Evolutionary conservation across 176 grass and related monocot species (phyloP), one percentile per base, ranked within the genome.

Genomic region (Panicum miliaceum): DNA sequence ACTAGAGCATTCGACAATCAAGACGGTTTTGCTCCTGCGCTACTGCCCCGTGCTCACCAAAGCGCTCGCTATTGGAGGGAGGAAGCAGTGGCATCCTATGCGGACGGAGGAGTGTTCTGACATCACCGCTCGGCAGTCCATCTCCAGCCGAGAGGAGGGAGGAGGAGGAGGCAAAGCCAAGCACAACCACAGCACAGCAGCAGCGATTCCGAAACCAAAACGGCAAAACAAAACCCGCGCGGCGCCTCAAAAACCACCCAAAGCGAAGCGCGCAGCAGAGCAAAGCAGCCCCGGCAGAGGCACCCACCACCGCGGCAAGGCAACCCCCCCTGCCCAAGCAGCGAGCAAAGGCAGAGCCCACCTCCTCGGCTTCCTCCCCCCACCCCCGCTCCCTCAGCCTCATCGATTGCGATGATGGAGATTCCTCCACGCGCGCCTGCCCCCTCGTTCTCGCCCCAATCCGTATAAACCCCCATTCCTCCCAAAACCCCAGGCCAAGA

Each of bases 351-450:
- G 51, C 71, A 76, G 38, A 51, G 35, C 80, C 62, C 85, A 59
- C 71, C 34, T 14, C 69, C 15, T 37, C 71, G 15, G 9, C 62
- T 53, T n/a, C 61, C 23, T 43, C 26, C 7, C 54, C 2, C 12
- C 10, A 0, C 15, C 22, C 6, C 7, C 4, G 2, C 22, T 64
- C 66, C 65, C 60, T 40, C 7, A 23, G 37, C 11, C 82, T 61
- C 88, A 86, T 90, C 88, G 73, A 90, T 82, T 74, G 66, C 78
- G 78, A 86, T 78, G 84, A 86, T 86, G 84, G 73, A 90, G 74
- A 83, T 90, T 90, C 88, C 79, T 68, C 42, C 84, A 90, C 59
- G 84, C 84, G 79, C 84, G 73, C 73, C 79, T 86, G 79, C 83
- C 22, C 26, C 73, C 75, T 73, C 66, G 29, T 32, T 32, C 8